Evolutionary conservation across 768 basidiomycete species (phyloP).

Genomic region (Lactifluus subvellereus): DNA sequence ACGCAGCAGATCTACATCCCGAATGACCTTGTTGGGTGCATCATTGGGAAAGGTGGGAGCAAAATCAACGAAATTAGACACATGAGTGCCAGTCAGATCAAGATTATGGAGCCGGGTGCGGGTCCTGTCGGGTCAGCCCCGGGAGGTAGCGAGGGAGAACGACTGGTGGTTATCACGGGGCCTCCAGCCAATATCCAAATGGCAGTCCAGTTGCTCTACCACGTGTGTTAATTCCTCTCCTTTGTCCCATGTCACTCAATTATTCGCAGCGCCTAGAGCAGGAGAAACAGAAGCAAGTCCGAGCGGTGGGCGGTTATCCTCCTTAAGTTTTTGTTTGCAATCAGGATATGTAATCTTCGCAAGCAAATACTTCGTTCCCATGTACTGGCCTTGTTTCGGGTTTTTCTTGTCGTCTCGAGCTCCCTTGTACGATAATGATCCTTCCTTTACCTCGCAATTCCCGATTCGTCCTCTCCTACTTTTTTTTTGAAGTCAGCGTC

Average conservation of each 20-base stretch:
- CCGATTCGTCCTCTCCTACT: background rate
- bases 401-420: background rate
- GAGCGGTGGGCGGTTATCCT: slow-evolving; percentile 28
- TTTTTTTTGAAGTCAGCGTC: slow-evolving; percentile 5
- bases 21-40: slow-evolving; percentile 92
- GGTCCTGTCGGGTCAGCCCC: slow-evolving; percentile 60
- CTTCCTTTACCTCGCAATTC: background rate
- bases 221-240: slow-evolving; percentile 43
- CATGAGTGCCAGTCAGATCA: slow-evolving; percentile 93
- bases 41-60: slow-evolving; percentile 96
- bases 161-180: slow-evolving; percentile 96
- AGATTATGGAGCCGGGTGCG: slow-evolving; percentile 97
- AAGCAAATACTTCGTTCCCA: background rate
- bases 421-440: slow-evolving; percentile 9
- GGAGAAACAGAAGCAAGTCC: slow-evolving; percentile 81
- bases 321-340: slow-evolving; percentile 4
- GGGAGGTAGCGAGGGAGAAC: slow-evolving; percentile 76
- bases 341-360: slow-evolving; percentile 15
- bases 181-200: slow-evolving; percentile 91
- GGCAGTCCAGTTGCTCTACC: slow-evolving; percentile 88
- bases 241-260: background rate
- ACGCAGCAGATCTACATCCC: slow-evolving; percentile 99
- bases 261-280: slow-evolving; percentile 67
- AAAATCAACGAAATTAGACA: slow-evolving; percentile 99
- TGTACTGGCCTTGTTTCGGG: background rate